These are phyloP conservation scores for Naganishia kalamii DNA, from an alignment of 768 basidiomycete genomes.

Conservation along the genomic window DNA sequence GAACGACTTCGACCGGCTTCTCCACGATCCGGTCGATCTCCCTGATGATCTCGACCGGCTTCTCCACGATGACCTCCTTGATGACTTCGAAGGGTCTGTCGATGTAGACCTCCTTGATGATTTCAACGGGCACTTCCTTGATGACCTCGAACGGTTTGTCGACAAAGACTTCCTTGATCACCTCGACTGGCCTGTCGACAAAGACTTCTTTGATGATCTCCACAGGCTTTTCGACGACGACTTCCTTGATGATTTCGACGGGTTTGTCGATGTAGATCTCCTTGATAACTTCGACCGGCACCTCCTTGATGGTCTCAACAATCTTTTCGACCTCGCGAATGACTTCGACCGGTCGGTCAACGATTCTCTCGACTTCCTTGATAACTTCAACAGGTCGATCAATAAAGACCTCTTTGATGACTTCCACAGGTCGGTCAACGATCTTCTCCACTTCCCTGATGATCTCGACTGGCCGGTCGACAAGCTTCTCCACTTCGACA, in stretches of 20 bases:
- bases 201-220: conserved; percentile 14
- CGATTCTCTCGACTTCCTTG: conserved; percentile 22
- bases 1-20: conserved; percentile 34
- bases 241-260: conserved; percentile 29
- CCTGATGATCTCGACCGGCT: conserved; percentile 30
- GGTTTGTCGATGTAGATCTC: conserved; percentile 22
- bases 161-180: conserved; percentile 33
- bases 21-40: conserved; percentile 37
- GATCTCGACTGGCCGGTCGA: conserved; percentile 36
- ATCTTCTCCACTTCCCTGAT: conserved; percentile 36
- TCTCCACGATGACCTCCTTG: conserved; percentile 23
- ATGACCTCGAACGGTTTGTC: conserved; percentile 33
- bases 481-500: conserved; percentile 31
- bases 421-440: conserved; percentile 30
- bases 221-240: conserved; percentile 28
- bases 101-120: conserved; percentile 39
- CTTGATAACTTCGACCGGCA: conserved; percentile 38
- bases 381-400: conserved; percentile 34
- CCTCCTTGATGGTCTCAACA: conserved; percentile 32
- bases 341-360: conserved; percentile 32
- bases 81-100: conserved; percentile 34
- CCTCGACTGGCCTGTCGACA: conserved; percentile 36
- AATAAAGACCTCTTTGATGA: conserved; percentile 39
- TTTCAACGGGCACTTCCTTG: conserved; percentile 30
- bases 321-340: conserved; percentile 30